Conservation (phyloP, 805 yeast genomes). For the Nakazawaea peltata region DNA sequence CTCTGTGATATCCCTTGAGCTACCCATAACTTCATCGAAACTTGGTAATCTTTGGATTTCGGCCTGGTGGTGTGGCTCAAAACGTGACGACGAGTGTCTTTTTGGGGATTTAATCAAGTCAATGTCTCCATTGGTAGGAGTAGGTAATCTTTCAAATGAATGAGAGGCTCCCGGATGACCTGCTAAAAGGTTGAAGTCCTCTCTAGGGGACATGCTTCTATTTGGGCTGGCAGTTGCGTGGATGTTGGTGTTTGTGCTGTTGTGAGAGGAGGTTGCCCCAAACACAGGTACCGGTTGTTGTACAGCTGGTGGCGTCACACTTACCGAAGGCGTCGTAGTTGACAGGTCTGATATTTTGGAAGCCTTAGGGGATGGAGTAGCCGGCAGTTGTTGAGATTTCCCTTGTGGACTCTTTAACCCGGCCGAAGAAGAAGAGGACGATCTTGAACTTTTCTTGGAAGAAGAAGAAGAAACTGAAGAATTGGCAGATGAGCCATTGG, state of each 20-base stretch:
- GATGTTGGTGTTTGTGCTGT: not conserved
- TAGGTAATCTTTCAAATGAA: slow-evolving; percentile 48
- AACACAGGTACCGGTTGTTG: slow-evolving; percentile 12
- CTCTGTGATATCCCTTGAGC: slow-evolving; percentile 71
- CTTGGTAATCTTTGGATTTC: slow-evolving; percentile 69
- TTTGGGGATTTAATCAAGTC: slow-evolving; percentile 82
- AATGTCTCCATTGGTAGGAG: slow-evolving; percentile 60
- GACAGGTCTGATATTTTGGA: not conserved
- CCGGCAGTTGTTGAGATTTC: slow-evolving; percentile 1
- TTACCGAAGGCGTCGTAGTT: slow-evolving; percentile 5
- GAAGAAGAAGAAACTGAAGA: slow-evolving; percentile 10
- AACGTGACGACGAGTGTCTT: slow-evolving; percentile 86
- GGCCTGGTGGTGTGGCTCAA: slow-evolving; percentile 68
- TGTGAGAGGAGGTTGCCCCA: no score
- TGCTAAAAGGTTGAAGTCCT: slow-evolving; percentile 10
- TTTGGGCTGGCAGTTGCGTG: not conserved
- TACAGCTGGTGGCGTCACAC: slow-evolving; percentile 10
- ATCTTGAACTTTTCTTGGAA: slow-evolving; percentile 12
- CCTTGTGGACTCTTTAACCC: not conserved
- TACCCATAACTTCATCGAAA: slow-evolving; percentile 76
- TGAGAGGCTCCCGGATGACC: slow-evolving; percentile 35
- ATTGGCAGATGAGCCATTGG: slow-evolving; percentile 3
- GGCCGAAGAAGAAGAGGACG: not conserved
- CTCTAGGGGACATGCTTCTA: slow-evolving; percentile 3
- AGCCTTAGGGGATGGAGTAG: slow-evolving; percentile 8